Evolutionary conservation across 345 rosid genomes (phyloP).

Genomic region (Sonneratia alba): DNA sequence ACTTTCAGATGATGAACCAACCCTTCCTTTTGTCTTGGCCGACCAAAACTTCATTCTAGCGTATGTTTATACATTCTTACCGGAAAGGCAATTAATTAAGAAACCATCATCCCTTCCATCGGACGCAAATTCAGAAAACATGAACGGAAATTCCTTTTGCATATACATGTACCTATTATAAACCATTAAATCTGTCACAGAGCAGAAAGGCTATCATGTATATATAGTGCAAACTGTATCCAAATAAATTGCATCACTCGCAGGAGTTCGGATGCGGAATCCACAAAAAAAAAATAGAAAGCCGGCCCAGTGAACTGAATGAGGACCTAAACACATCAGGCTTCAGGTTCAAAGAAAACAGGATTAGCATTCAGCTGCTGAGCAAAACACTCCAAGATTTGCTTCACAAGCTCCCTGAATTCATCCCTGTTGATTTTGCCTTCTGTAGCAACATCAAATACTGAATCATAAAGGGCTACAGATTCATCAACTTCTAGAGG

Average conservation of each 20-base stretch:
- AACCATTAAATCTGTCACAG: not conserved
- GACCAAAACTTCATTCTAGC: not conserved
- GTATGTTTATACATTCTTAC: not conserved
- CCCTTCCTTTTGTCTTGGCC: too few relatives aligned
- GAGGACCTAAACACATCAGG: constrained; percentile 12
- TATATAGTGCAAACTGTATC: not conserved
- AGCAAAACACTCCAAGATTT: constrained; percentile 44
- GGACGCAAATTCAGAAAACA: not conserved
- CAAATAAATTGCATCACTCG: not conserved
- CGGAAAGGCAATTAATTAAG: not conserved
- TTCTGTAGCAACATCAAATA: constrained; percentile 30
- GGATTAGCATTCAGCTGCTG: constrained; percentile 55
- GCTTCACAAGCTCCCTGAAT: constrained; percentile 30
- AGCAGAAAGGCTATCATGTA: not conserved
- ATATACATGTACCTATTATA: not conserved
- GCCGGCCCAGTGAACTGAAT: not conserved
- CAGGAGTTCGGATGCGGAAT: not conserved
- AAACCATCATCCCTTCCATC: not conserved
- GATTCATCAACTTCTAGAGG: constrained; percentile 52
- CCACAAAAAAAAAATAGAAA: not conserved
- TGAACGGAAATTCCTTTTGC: not conserved
- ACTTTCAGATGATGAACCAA: too few relatives aligned
- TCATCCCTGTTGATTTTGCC: constrained; percentile 17
- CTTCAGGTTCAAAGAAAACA: constrained; percentile 29
- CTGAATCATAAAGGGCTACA: constrained; percentile 40